Evolutionary conservation across 2,329 filamentous ascomycete species (phyloP).

Genomic region (Tolypocladium album): DNA sequence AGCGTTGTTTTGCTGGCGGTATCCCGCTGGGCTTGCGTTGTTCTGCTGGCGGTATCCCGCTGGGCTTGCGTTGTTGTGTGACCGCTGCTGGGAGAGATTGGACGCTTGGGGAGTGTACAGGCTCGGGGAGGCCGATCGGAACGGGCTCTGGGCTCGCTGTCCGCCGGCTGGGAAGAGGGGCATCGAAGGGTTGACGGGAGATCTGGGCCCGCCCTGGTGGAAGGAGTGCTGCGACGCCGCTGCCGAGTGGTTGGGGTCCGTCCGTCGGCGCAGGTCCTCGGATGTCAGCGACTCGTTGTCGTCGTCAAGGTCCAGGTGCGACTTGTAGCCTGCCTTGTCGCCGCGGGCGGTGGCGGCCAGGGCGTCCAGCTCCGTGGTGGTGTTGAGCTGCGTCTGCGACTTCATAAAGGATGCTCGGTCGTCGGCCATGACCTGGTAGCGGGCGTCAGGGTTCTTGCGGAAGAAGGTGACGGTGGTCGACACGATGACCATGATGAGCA

Average conservation of each 20-base stretch:
- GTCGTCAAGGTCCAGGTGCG: constrained; percentile 26
- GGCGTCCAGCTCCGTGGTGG: constrained; percentile 79
- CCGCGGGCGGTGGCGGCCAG: constrained; percentile 81
- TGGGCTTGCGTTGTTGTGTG: constrained; percentile 21
- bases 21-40: constrained; percentile 22
- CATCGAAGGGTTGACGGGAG: constrained; percentile 30
- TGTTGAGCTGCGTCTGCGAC: constrained; percentile 69
- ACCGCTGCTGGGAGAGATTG: constrained; percentile 15
- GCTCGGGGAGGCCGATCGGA: constrained; percentile 22
- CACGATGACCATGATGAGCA: constrained; percentile 66
- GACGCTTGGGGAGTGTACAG: constrained; percentile 15
- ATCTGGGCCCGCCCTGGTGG: constrained; percentile 10
- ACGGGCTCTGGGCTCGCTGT: constrained; percentile 23
- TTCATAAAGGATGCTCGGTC: constrained; percentile 97
- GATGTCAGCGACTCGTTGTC: constrained; percentile 30
- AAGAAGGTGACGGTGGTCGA: constrained; percentile 60
- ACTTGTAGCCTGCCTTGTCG: constrained; percentile 50
- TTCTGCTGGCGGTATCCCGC: constrained; percentile 25
- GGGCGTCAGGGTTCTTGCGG: constrained; percentile 87
- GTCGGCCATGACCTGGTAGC: constrained; percentile 94
- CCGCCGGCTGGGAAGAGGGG: constrained; percentile 29
- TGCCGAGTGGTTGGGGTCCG: constrained; percentile 12
- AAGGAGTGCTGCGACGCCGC: constrained; percentile 21
- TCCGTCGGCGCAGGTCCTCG: constrained; percentile 24
- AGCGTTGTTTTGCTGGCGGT: constrained; percentile 26